Evolutionary conservation across 2,329 filamentous ascomycete genomes (phyloP).

Genomic region (Byssochlamys sp.): DNA sequence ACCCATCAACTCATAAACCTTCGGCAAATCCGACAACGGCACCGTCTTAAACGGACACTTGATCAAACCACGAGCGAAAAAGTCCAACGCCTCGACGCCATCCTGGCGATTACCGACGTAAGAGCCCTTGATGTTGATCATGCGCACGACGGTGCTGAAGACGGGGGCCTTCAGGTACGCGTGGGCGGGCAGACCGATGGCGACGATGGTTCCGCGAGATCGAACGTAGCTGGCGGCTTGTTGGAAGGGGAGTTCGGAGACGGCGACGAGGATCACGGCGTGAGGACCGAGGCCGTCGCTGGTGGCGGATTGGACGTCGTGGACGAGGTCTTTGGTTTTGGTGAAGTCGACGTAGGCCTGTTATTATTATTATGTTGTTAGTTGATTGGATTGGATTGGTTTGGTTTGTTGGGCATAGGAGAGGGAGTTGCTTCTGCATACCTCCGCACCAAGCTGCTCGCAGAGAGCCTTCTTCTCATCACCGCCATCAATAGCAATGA

Average conservation of each 20-base stretch:
- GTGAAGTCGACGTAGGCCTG: constrained; percentile 69
- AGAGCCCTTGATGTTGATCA: constrained; percentile 84
- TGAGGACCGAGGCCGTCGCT: constrained; percentile 74
- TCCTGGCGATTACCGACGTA: constrained; percentile 92
- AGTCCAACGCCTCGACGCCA: constrained; percentile 79
- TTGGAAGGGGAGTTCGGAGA: constrained; percentile 86
- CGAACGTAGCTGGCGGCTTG: constrained; percentile 84
- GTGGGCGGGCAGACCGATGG: constrained; percentile 75
- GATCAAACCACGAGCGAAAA: constrained; percentile 75
- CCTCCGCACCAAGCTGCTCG: constrained; percentile 57
- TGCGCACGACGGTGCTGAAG: constrained; percentile 78
- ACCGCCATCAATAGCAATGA: constrained; percentile 73
- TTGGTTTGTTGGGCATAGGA: too few relatives aligned
- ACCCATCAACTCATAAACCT: constrained; percentile 68
- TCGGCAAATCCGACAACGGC: constrained; percentile 67
- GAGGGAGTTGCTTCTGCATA: constrained; percentile 10
- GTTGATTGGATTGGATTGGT: too few relatives aligned
- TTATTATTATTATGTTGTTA: constrained; percentile 1
- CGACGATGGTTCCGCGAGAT: constrained; percentile 69
- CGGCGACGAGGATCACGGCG: constrained; percentile 77
- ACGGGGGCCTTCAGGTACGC: constrained; percentile 75
- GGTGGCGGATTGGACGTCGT: constrained; percentile 73
- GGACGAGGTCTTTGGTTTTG: constrained; percentile 65
- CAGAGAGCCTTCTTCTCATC: constrained; percentile 65
- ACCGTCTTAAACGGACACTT: constrained; percentile 78